Evolutionary conservation across 495 filamentous ascomycete genomes (phyloP).

Genomic region (Penicillium steckii): DNA sequence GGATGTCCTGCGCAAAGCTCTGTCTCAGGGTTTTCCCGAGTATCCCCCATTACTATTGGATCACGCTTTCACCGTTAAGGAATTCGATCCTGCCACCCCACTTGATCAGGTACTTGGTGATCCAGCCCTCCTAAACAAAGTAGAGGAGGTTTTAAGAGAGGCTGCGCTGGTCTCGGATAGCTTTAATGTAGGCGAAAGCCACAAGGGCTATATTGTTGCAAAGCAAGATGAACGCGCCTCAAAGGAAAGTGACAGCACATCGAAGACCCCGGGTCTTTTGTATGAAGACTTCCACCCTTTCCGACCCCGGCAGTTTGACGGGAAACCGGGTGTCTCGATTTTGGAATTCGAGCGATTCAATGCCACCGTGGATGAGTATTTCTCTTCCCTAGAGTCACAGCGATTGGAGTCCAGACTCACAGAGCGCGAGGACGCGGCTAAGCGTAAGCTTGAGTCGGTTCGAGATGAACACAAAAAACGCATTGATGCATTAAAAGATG

Average conservation of each 20-base stretch:
- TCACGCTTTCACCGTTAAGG: constrained; percentile 69
- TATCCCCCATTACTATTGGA: constrained; percentile 84
- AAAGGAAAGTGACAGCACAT: constrained; percentile 35
- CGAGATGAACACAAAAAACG: constrained; percentile 78
- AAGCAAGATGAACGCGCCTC: constrained; percentile 51
- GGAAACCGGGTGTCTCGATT: constrained; percentile 60
- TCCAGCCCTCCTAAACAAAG: constrained; percentile 58
- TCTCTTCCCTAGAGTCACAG: constrained; percentile 92
- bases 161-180: constrained; percentile 54
- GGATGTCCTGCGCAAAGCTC: constrained; percentile 71
- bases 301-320: constrained; percentile 76
- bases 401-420: constrained; percentile 79
- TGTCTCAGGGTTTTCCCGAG: constrained; percentile 81
- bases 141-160: constrained; percentile 64
- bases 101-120: constrained; percentile 67
- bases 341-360: constrained; percentile 82
- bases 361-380: constrained; percentile 92
- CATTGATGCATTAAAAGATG: constrained; percentile 74
- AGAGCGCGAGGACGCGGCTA: constrained; percentile 78
- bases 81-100: constrained; percentile 63
- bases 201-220: constrained; percentile 81
- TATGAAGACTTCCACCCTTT: constrained; percentile 98
- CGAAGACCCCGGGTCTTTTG: constrained; percentile 52
- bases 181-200: constrained; percentile 28
- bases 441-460: constrained; percentile 77